Evolutionary conservation across 2,329 filamentous ascomycete species (phyloP), one percentile per base, ranked within the genome.

Genomic region (Fusarium chaquense): DNA sequence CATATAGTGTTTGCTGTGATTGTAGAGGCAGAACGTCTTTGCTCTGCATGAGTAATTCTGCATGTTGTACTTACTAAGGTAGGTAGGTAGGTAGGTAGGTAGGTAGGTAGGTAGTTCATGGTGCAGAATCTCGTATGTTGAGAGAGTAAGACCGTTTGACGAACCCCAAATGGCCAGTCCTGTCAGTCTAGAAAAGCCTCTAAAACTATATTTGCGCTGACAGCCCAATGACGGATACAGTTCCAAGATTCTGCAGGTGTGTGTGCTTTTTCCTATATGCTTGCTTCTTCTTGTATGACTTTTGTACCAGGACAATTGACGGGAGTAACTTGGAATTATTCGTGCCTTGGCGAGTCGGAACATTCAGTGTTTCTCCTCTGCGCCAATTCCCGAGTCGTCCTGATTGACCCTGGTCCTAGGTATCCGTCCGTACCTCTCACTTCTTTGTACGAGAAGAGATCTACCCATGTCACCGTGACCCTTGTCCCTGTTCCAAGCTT

Each of bases 341-440:
- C 28, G 47, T 18, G 20, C 32, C 47, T 51, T 52, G 49, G 38
- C 24, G 49, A 52, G 56, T 16, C 43, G 58, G 49, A 55, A 54
- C 49, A 62, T 69, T 56, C 43, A 56, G 46, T 66, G 55, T 69
- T 60, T 65, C 50, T 62, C 44, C 44, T 33, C 53, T 63, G 32
- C 44, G 44, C 62, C 38, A 33, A 58, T 50, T 64, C 60, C 44
- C 50, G 32, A 65, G 65, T 61, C 50, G 24, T 24, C 24, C 44
- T 18, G 5, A 41, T 36, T 36, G 35, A 26, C n/a, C 41, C 44
- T 35, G 43, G 32, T 24, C 33, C 33, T 64, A 30, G 24, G 38
- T 22, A 36, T 36, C 33, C n/a, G n/a, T 36, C 33, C n/a, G n/a
- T 15, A 20, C n/a, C 36, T 40, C 36, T 40, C 36, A 28, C 41